Base-by-base conservation (phyloP, 805 yeast genomes). In the Ogataea nonfermentans region DNA sequence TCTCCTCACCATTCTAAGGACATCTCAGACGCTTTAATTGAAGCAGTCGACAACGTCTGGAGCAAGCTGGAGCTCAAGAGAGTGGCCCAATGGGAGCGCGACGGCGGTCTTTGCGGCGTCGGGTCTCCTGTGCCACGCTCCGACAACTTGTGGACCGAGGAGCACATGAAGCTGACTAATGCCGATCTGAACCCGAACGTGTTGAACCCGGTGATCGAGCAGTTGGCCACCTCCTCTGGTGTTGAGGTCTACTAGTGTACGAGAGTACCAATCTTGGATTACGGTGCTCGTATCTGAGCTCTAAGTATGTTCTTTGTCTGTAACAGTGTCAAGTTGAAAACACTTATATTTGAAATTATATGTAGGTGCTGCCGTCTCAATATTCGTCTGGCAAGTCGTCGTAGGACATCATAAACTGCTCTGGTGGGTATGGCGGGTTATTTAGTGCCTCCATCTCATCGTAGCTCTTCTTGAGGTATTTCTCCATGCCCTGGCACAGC, bases 1-100 rank as follows among this genome's bases (percentile, higher is more conserved):
- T 90, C 99, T 29, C 99, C 99, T 25, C 97, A 96, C 39, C 99
- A 93, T 63, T 76, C 79, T 13, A 73, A 79, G 43, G 85, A 81
- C 41, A 71, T 87, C 35, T 74, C 91, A 37, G 87, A 89, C 60
- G 73, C 79, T 49, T 74, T 93, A 52, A 73, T 93, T 39, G 76
- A 68, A 9, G 88, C 97, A 9, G 71, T 93, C 34, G 95, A 88
- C 52, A 75, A 77, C 32, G 87, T 90, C 16, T 93, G 91, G 70
- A 71, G 69, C 29, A 83, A 82, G 48, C 72, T 93, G 62, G 73
- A 71, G 45, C 75, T 91, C 61, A 80, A 81, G 63, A 81, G 93
- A 60, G 79, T 81, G 33, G 57, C 69, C 34, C 91, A 86, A 57
- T 87, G 97, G 90, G 80, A 75, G 46, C 63, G 65, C 15, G 67